Percentiles rank a stretch among this genome's conserved stretches.
Conservation (phyloP, 352 stramenopile species). For the Globisporangium megalacanthum region DNA sequence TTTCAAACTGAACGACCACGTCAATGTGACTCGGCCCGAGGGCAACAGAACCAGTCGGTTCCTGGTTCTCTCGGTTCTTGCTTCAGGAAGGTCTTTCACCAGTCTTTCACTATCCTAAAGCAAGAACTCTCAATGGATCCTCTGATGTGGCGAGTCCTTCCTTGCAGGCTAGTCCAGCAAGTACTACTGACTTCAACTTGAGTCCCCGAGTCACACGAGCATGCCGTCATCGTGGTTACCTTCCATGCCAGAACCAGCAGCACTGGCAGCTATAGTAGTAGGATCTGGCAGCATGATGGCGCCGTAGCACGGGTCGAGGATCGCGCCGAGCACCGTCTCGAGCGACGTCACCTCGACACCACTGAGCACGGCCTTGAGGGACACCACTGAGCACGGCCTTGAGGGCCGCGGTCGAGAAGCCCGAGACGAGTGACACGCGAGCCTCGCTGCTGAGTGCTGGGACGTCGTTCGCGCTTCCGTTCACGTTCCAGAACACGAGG, state of each 20-base stretch:
- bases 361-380: slow-evolving; percentile 30
- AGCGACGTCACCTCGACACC: slow-evolving; percentile 13
- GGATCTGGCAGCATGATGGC: slow-evolving; percentile 26
- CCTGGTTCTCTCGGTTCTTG: too few species aligned
- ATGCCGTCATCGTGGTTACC: slow-evolving; percentile 8
- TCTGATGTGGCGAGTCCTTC: too few species aligned
- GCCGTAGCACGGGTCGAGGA: slow-evolving; percentile 36
- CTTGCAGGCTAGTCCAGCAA: too few species aligned
- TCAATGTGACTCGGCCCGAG: too few species aligned
- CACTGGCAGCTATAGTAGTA: neutral
- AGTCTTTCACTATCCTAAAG: too few species aligned
- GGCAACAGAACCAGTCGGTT: too few species aligned
- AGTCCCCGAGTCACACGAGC: slow-evolving; percentile 6
- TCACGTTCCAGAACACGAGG: slow-evolving; percentile 77
- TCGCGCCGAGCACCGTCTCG: slow-evolving; percentile 13
- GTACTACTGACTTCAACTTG: too few species aligned
- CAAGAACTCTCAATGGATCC: too few species aligned
- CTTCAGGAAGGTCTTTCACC: too few species aligned
- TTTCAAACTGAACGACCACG: too few species aligned
- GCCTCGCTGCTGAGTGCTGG: slow-evolving; percentile 23
- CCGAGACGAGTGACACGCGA: slow-evolving; percentile 44
- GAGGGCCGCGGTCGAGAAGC: slow-evolving; percentile 41
- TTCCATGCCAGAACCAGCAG: neutral
- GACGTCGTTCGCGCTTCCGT: slow-evolving; percentile 27
- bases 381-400: slow-evolving; percentile 23